phyloP scores from a whole-genome alignment of 306 rosid genomes.

The Arachis hypogaea region DNA sequence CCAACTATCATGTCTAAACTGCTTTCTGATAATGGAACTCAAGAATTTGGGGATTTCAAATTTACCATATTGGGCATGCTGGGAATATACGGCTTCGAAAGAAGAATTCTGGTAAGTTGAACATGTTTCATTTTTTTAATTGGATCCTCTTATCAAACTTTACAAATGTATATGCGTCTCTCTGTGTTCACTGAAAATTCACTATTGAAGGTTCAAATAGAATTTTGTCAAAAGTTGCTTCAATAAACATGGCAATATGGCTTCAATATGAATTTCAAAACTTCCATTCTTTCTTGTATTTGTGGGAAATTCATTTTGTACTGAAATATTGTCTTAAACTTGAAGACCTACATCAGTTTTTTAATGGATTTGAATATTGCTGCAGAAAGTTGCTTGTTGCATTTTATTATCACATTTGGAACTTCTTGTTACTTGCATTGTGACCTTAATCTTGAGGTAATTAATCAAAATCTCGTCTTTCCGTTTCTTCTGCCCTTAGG shows the following conservation, averaged over 20 bases:
- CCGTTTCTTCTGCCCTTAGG: conserved; percentile 48
- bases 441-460: conserved; percentile 1
- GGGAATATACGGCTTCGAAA: conserved; percentile 92
- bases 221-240: no score
- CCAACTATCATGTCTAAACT: conserved; percentile 96
- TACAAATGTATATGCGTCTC: conserved; percentile 28
- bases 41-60: conserved; percentile 96
- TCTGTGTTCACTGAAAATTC: conserved; percentile 17
- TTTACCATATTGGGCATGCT: conserved; percentile 95
- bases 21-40: conserved; percentile 88
- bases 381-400: background rate
- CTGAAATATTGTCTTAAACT: background rate
- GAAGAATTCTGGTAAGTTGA: conserved; percentile 86
- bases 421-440: background rate
- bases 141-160: conserved; percentile 29
- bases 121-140: conserved; percentile 26
- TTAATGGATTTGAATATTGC: background rate
- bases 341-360: no score
- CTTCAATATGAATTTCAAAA: conserved; percentile 16
- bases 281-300: conserved; percentile 1
- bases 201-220: background rate
- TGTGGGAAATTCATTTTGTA: conserved; percentile 19
- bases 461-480: conserved; percentile 21
- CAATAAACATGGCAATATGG: background rate
- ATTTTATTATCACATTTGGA: background rate